phyloP scores from a whole-genome alignment of 1,284 basidiomycete genomes.

The Ustilago xerochloae region DNA sequence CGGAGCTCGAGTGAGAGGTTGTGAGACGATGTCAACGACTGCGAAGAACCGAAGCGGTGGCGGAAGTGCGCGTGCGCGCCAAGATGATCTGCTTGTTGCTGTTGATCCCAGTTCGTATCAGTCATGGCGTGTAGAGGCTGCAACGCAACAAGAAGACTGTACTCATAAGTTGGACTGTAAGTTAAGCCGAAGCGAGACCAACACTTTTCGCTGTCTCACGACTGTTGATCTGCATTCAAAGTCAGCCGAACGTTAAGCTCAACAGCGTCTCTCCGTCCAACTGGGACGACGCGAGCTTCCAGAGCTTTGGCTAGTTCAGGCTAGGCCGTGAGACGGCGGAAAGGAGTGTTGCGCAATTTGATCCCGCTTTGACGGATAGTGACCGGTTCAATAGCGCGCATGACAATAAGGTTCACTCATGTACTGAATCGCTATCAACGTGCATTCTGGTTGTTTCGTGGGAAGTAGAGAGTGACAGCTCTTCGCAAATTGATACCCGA shows the following conservation, averaged over 20 bases:
- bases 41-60: background rate
- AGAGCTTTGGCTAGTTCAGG: background rate
- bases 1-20: slow-evolving; percentile 7
- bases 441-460: background rate
- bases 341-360: slow-evolving; percentile 5
- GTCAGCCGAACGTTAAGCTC: too few species aligned
- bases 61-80: background rate
- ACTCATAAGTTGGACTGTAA: background rate
- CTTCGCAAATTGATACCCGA: background rate
- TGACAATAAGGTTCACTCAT: slow-evolving; percentile 10
- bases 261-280: too few species aligned
- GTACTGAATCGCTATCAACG: slow-evolving; percentile 4
- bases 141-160: too few species aligned
- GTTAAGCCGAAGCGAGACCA: slow-evolving; percentile 11
- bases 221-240: too few species aligned
- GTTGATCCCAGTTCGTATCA: too few species aligned
- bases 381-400: slow-evolving; percentile 2
- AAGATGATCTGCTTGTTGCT: background rate
- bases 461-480: background rate
- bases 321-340: background rate
- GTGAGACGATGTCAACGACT: background rate
- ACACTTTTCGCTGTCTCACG: background rate
- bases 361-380: background rate
- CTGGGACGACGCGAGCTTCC: too few species aligned
- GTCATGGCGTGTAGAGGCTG: too few species aligned